Base-by-base conservation (phyloP, 1,284 basidiomycete genomes). In the Ganoderma boninense region DNA sequence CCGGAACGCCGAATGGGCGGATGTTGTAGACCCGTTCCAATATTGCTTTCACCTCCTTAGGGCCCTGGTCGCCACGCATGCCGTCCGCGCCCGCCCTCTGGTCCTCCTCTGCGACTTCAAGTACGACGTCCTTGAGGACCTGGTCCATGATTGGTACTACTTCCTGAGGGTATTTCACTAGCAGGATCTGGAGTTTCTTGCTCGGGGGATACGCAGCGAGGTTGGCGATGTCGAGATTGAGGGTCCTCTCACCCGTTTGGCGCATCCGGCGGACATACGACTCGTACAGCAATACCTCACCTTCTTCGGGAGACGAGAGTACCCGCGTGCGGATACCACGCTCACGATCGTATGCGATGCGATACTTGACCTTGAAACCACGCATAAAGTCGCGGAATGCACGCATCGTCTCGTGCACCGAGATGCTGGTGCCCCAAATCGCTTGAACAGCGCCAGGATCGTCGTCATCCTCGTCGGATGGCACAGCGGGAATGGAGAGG, bases 91-190 rank as follows among this genome's bases (percentile, higher is more conserved):
- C 91, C 5, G 84, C 86, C 70, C 89, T 87, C 77, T 92, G 88
- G 78, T 97, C 95, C 74, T 91, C 85, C 67, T 96, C 92, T 0
- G 93, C 93, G 40, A 92, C 77, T 73, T 95, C 93, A 62, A 96
- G 82, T 92, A 97, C 93, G 67, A 94, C 82, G 78, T 99, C 97
- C 82, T 97, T 96, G 74, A 99, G 84, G 0, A 97, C 93, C 78
- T 97, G 95, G 86, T 99, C 98, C 92, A 98, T 97, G 65, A 96
- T 95, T 2, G 97, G 97, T 56, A 99, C 89, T 65, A 99, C 91
- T 84, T 99, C 97, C 81, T 98, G 97, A 0, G 97, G 98, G 80
- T 97, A 99, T 79, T 96, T 97, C 74, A 92, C 81, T 16, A 99
- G 84, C 77, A 95, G 94, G 56, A 84, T 83, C 79, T 95, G 89